phyloP scores from a whole-genome alignment of 192 early-diverging fungal species.

The Lunasporangiospora selenospora region DNA sequence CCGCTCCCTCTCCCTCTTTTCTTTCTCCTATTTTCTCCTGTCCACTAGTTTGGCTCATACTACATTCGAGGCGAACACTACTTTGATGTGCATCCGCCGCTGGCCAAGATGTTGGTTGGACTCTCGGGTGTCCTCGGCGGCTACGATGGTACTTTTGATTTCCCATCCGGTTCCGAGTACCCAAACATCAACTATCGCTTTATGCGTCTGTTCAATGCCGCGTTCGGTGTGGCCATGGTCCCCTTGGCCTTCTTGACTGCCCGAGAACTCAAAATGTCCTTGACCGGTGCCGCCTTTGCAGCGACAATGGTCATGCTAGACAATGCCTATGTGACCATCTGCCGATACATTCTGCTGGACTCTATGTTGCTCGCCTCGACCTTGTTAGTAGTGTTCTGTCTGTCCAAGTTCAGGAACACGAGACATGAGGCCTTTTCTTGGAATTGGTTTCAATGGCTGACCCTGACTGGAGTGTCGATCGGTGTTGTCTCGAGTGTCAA shows the following conservation, averaged over 20 bases:
- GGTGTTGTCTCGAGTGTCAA: constrained; percentile 85
- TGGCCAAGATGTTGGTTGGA: constrained; percentile 94
- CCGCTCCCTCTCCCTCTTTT: constrained; percentile 5
- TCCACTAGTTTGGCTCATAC: constrained; percentile 82
- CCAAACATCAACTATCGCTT: constrained; percentile 86
- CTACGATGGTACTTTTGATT: constrained; percentile 86
- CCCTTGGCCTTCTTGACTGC: constrained; percentile 90
- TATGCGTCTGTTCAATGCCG: constrained; percentile 88
- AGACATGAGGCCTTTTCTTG: constrained; percentile 74
- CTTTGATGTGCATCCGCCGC: constrained; percentile 96
- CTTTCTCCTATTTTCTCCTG: constrained; percentile 58
- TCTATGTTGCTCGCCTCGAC: constrained; percentile 96
- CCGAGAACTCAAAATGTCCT: constrained; percentile 68
- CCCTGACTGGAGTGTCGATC: constrained; percentile 82
- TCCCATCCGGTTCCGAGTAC: constrained; percentile 74
- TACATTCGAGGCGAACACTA: constrained; percentile 92
- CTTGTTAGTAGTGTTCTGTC: constrained; percentile 59
- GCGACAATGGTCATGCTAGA: constrained; percentile 81
- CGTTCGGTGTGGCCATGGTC: constrained; percentile 84
- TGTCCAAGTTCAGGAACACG: constrained; percentile 77
- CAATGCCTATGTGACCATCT: constrained; percentile 75
- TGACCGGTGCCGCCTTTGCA: constrained; percentile 66
- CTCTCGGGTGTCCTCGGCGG: constrained; percentile 80
- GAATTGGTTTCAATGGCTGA: constrained; percentile 88
- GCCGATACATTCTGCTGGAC: constrained; percentile 91